Evolutionary conservation across 2,329 filamentous ascomycete genomes (phyloP).

Genomic region (Scolecobasidium constrictum): DNA sequence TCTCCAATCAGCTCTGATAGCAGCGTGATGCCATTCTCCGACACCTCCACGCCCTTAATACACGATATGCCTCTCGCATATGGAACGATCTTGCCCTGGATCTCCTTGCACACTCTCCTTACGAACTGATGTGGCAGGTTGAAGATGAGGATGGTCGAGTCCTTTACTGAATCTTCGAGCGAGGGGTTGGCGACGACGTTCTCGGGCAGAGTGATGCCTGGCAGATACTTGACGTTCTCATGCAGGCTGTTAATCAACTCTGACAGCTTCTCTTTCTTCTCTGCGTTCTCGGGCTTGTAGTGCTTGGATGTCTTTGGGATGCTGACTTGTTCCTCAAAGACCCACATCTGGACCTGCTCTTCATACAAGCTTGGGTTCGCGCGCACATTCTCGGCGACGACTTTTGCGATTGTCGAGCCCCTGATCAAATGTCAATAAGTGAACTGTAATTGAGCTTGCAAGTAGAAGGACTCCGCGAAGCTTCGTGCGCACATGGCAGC

Average conservation of each 20-base stretch:
- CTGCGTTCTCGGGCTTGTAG: conserved; percentile 52
- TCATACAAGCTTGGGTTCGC: conserved; percentile 74
- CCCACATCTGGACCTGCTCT: conserved; percentile 93
- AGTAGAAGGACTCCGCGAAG: conserved; percentile 6
- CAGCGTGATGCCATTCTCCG: conserved; percentile 71
- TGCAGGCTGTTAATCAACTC: conserved; percentile 81
- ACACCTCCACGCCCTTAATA: conserved; percentile 95
- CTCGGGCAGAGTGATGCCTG: conserved; percentile 68
- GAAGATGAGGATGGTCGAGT: conserved; percentile 85
- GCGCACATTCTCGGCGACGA: conserved; percentile 83
- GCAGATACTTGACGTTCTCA: conserved; percentile 97
- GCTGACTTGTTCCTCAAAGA: conserved; percentile 83
- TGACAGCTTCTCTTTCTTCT: conserved; percentile 75
- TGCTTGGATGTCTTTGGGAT: conserved; percentile 61
- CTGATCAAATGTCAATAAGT: conserved; percentile 30
- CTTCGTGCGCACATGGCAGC: conserved; percentile 1
- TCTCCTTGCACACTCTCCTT: conserved; percentile 67
- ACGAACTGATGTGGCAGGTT: conserved; percentile 98
- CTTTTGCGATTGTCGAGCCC: conserved; percentile 96
- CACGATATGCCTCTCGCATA: conserved; percentile 91
- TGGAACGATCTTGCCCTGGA: conserved; percentile 81
- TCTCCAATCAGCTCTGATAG: conserved; percentile 94
- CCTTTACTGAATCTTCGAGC: conserved; percentile 65
- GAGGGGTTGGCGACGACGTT: conserved; percentile 83
- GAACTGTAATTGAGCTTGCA: no score